phyloP scores from a whole-genome alignment of 108 stramenopile genomes.

The Cyclotella baltica region DNA sequence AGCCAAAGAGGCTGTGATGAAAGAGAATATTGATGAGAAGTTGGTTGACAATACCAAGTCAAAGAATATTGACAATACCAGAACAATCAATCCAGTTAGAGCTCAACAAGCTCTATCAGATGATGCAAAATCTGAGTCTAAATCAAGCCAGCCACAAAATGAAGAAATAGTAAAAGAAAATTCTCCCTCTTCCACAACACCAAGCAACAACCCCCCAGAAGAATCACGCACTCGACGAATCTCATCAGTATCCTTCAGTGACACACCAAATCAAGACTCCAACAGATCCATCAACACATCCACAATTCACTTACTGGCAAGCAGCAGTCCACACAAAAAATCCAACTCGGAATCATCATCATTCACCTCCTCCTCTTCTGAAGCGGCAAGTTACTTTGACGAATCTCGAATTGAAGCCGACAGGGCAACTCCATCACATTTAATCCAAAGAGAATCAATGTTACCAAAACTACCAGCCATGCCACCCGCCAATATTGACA shows the following conservation, averaged over 20 bases:
- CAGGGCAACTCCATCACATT: no score
- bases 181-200: no score
- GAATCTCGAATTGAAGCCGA: slow-evolving; percentile 3
- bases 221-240: background rate
- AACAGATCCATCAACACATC: background rate
- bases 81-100: no score
- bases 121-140: no score
- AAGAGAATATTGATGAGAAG: no score
- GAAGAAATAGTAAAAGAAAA: background rate
- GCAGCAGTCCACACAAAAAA: background rate
- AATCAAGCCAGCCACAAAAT: background rate
- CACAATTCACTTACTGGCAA: slow-evolving; percentile 2
- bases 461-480: background rate
- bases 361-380: slow-evolving; percentile 9
- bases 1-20: background rate
- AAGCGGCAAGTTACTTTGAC: slow-evolving; percentile 15
- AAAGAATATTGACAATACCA: no score
- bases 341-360: background rate
- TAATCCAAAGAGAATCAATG: slow-evolving; percentile 2
- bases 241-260: slow-evolving; percentile 8
- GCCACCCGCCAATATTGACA: slow-evolving; percentile 2
- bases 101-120: no score
- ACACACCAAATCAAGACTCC: background rate
- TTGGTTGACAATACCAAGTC: no score
- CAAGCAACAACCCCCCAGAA: no score